Percentiles rank a stretch among this genome's conserved stretches.
These are phyloP conservation scores for Cercospora sp. DNA, from an alignment of 2,329 filamentous ascomycete genomes.

Conservation along the genomic window DNA sequence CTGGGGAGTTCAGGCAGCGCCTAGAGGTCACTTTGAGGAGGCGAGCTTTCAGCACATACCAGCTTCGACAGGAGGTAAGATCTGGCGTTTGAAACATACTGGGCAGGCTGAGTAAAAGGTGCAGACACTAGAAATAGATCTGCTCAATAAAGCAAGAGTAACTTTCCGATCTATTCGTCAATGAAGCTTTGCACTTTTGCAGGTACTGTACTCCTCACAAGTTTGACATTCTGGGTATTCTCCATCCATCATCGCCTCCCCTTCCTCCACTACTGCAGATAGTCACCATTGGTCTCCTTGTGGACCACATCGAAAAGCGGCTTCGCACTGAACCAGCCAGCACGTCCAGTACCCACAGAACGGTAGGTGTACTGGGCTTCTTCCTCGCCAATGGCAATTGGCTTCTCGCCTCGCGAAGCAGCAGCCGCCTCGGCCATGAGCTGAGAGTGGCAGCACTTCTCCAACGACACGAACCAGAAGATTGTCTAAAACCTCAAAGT, in stretches of 20 bases:
- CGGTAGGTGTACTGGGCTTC: slow-evolving; percentile 69
- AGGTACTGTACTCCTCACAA: neutral
- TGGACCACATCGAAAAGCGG: slow-evolving; percentile 70
- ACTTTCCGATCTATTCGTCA: neutral
- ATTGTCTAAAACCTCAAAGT: slow-evolving; percentile 12
- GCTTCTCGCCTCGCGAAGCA: slow-evolving; percentile 61
- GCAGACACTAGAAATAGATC: neutral
- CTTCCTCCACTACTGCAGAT: slow-evolving; percentile 43
- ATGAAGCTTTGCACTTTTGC: neutral
- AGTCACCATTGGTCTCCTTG: slow-evolving; percentile 59
- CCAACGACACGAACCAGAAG: slow-evolving; percentile 46
- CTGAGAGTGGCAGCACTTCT: slow-evolving; percentile 46
- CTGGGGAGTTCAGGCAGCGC: neutral
- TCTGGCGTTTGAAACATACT: neutral
- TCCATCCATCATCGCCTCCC: neutral
- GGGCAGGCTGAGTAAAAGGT: neutral
- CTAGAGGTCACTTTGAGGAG: neutral
- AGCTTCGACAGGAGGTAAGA: neutral
- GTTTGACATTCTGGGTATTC: neutral
- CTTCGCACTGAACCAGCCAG: slow-evolving; percentile 71
- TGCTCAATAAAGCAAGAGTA: neutral
- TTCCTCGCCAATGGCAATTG: slow-evolving; percentile 66
- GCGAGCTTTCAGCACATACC: neutral
- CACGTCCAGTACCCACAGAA: slow-evolving; percentile 60
- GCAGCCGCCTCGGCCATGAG: slow-evolving; percentile 60